Evolutionary conservation across 768 basidiomycete genomes (phyloP), one percentile per base, ranked within the genome.

Genomic region (Amanita inopinata): DNA sequence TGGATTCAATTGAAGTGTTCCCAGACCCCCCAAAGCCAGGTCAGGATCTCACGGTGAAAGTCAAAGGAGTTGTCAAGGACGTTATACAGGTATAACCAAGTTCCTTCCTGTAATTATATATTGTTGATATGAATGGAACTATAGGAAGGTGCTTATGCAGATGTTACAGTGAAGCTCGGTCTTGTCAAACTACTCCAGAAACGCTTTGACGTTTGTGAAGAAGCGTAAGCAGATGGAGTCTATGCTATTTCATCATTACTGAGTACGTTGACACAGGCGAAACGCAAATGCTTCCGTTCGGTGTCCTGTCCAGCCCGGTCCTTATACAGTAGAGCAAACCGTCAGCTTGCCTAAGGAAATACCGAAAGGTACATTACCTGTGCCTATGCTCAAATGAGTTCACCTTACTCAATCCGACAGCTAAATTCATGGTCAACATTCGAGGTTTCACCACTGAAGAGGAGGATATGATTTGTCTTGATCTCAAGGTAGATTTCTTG

Each of bases 1-100:
- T 97, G 40, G 54, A 84, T 14, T 80, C 75, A n/a, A 80, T 97
- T 44, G 43, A 56, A 2, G 67, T 97, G 28, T 71, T 64, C 11
- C 96, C 96, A 0, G 89, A 97, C 54, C 93, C 94, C 23, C 96
- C 96, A 1, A 57, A 77, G 52, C 88, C 92, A 3, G 96, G 96
- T 3, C 52, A 87, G 55, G 73, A 90, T 51, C 63, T 99, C 53
- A 93, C 89, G n/a, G 82, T 99, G 48, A 81, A 63, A 3, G 93
- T 85, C 12, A 65, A 66, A 4, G 94, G 80, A 2, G 55, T 52
- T 2, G 84, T 80, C 2, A 51, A 59, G 5, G 59, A 78, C 43
- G 58, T 52, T 4, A 78, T 98, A 48, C 70, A 84, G 66, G 93
- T 93, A 47, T 20, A 65, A 40, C 22, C 10, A 15, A 44, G 6